Percentiles rank a stretch among this genome's conserved stretches.
These are phyloP conservation scores for Leishmania tarentolae DNA, from an alignment of 208 protist genomes.

Conservation along the genomic window DNA sequence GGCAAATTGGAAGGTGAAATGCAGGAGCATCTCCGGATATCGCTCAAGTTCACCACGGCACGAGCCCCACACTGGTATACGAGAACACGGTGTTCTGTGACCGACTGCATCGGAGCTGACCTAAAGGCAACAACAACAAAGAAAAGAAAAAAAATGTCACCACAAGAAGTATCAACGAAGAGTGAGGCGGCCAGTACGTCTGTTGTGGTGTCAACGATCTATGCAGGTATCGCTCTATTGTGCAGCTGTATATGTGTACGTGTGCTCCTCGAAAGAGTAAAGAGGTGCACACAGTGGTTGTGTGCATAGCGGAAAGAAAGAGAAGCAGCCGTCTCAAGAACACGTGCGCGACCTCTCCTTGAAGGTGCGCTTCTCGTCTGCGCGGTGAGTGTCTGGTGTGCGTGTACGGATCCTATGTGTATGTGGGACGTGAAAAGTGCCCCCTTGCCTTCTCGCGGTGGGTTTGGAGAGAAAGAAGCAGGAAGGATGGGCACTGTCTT, in stretches of 20 bases:
- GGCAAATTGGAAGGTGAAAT: not conserved
- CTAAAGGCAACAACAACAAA: not conserved
- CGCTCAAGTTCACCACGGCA: constrained; percentile 18
- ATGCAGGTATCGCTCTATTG: not conserved
- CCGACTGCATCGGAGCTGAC: not conserved
- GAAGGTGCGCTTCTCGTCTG: not conserved
- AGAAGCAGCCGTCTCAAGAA: not conserved
- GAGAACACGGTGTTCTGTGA: constrained; percentile 17
- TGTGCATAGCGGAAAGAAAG: not conserved
- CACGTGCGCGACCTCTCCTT: not conserved
- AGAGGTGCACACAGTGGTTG: not conserved
- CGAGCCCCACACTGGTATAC: constrained; percentile 25
- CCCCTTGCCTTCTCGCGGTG: not conserved
- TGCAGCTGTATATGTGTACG: not conserved
- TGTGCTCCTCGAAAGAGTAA: not conserved
- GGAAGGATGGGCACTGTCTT: not conserved
- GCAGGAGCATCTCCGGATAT: not conserved
- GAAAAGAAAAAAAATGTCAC: not conserved
- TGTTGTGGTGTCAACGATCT: not conserved
- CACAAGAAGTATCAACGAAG: not conserved
- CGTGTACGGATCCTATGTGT: not conserved
- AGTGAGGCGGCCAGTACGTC: not conserved
- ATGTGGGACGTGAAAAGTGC: not conserved
- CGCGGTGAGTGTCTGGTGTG: not conserved
- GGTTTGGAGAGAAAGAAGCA: not conserved